Percentiles rank a stretch among this genome's conserved stretches.
phyloP scores from a whole-genome alignment of 2,329 filamentous ascomycete genomes.

The Thielaviopsis punctulata region DNA sequence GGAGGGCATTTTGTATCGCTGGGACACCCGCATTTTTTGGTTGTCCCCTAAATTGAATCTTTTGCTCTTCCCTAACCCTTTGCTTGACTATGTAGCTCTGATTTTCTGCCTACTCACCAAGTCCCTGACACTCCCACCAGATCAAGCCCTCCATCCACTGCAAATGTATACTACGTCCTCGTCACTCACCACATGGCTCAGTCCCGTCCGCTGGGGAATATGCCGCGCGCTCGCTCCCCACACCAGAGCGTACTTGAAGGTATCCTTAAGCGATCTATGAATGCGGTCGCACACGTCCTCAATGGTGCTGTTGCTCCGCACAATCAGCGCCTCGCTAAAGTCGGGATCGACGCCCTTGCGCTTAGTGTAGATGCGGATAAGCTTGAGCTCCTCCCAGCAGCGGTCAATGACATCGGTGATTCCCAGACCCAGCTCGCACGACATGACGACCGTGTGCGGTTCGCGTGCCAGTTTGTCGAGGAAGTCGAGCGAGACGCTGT shows the following conservation, averaged over 20 bases:
- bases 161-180: slow-evolving; percentile 54
- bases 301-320: slow-evolving; percentile 70
- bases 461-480: slow-evolving; percentile 83
- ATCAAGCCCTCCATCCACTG: slow-evolving; percentile 44
- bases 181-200: slow-evolving; percentile 61
- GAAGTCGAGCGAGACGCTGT: slow-evolving; percentile 83
- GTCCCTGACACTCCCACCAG: too few relatives aligned
- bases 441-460: slow-evolving; percentile 91
- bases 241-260: slow-evolving; percentile 95
- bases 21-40: too few relatives aligned
- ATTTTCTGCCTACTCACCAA: neutral
- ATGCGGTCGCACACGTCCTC: slow-evolving; percentile 96
- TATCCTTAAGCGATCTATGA: slow-evolving; percentile 87
- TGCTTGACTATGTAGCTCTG: neutral
- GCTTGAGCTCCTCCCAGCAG: slow-evolving; percentile 80
- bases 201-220: slow-evolving; percentile 79
- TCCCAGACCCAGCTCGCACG: slow-evolving; percentile 85
- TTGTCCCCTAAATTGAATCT: too few relatives aligned
- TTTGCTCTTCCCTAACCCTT: slow-evolving; percentile 2
- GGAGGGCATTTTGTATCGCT: too few relatives aligned
- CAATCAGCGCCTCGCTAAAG: slow-evolving; percentile 84
- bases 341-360: slow-evolving; percentile 80
- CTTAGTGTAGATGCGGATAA: slow-evolving; percentile 94
- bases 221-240: slow-evolving; percentile 96
- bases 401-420: slow-evolving; percentile 86